A percentile compares a stretch with the other conserved stretches of the same genome.
These are phyloP conservation scores for Penicillium sp. DNA, from an alignment of 2,329 filamentous ascomycete species.

Conservation along the genomic window DNA sequence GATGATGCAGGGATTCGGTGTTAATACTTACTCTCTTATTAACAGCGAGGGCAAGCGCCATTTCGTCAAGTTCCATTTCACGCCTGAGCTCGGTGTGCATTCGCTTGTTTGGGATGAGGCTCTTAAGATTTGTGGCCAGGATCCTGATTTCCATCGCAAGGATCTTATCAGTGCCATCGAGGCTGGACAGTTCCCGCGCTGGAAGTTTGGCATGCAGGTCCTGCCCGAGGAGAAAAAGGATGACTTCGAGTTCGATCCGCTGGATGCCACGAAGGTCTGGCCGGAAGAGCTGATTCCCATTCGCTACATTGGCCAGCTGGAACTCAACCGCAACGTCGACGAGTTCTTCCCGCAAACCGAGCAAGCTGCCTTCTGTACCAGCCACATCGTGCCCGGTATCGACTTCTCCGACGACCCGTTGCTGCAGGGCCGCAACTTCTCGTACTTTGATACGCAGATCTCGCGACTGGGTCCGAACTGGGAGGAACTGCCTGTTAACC, in stretches of 20 bases:
- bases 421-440: slow-evolving; percentile 69
- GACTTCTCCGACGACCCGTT: slow-evolving; percentile 75
- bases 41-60: slow-evolving; percentile 35
- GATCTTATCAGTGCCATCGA: slow-evolving; percentile 74
- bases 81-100: slow-evolving; percentile 35
- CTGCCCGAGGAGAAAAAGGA: slow-evolving; percentile 69
- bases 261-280: slow-evolving; percentile 85
- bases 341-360: slow-evolving; percentile 82
- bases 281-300: slow-evolving; percentile 74
- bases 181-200: slow-evolving; percentile 67
- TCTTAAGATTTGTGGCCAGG: slow-evolving; percentile 69
- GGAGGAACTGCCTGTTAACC: slow-evolving; percentile 75
- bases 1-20: slow-evolving; percentile 40
- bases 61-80: slow-evolving; percentile 38
- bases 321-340: slow-evolving; percentile 75
- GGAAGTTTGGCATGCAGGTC: slow-evolving; percentile 80
- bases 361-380: slow-evolving; percentile 79
- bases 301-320: slow-evolving; percentile 73
- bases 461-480: slow-evolving; percentile 71
- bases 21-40: slow-evolving; percentile 36
- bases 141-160: slow-evolving; percentile 79
- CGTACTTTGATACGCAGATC: slow-evolving; percentile 56
- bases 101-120: slow-evolving; percentile 62
- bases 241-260: slow-evolving; percentile 79
- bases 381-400: slow-evolving; percentile 74